Evolutionary conservation across 768 basidiomycete species (phyloP).

Genomic region (Tulasnella sp.): DNA sequence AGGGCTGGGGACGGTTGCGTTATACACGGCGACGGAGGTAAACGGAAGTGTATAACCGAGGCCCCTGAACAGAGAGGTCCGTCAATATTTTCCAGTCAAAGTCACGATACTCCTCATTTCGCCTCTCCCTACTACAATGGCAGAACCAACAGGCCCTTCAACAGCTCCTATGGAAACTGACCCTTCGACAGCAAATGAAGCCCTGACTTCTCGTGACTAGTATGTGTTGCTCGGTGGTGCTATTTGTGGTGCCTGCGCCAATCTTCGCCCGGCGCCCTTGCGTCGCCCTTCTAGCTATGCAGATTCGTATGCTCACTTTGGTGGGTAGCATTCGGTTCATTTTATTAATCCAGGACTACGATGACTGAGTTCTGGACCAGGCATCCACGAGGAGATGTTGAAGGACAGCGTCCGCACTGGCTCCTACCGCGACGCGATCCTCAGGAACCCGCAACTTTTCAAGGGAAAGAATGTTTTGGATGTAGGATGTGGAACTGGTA

Average conservation of each 20-base stretch:
- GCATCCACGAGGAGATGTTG: slow-evolving; percentile 99
- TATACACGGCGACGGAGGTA: neutral
- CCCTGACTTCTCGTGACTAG: slow-evolving; percentile 86
- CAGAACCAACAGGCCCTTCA: slow-evolving; percentile 25
- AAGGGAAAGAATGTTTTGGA: slow-evolving; percentile 95
- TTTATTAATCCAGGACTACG: neutral
- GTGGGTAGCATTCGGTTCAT: slow-evolving; percentile 37
- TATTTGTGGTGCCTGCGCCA: neutral
- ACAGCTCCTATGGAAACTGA: neutral
- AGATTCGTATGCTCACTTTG: slow-evolving; percentile 93
- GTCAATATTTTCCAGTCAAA: slow-evolving; percentile 16
- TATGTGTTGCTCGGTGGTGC: slow-evolving; percentile 26
- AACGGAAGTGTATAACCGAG: neutral
- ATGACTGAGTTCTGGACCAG: slow-evolving; percentile 35
- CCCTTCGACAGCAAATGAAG: slow-evolving; percentile 13
- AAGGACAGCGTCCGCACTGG: slow-evolving; percentile 94
- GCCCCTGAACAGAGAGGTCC: neutral
- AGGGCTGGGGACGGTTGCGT: neutral
- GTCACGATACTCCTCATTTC: slow-evolving; percentile 11
- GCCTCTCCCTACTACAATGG: slow-evolving; percentile 4
- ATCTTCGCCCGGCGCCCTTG: neutral
- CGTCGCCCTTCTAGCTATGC: slow-evolving; percentile 56
- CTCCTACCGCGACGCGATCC: slow-evolving; percentile 88
- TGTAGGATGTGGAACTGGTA: slow-evolving; percentile 97
- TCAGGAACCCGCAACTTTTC: slow-evolving; percentile 92